Conservation (phyloP, 164 flowering plant species). For the Buxus sempervirens region DNA sequence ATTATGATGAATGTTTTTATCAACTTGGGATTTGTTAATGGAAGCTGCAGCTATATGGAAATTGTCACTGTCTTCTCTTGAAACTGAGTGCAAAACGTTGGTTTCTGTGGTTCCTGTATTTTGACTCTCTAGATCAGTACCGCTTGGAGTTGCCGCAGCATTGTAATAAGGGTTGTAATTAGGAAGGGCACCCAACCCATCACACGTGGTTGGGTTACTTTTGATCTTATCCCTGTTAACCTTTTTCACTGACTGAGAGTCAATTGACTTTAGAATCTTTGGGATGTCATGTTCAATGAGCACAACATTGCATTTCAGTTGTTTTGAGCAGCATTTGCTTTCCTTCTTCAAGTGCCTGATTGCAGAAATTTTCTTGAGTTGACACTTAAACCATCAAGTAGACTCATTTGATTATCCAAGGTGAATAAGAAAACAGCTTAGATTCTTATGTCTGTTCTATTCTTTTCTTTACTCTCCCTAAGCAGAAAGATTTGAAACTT, state of each 20-base stretch:
- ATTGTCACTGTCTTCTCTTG: constrained; percentile 14
- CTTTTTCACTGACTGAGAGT: constrained; percentile 4
- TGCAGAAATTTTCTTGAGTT: background rate
- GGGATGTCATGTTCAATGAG: constrained; percentile 33
- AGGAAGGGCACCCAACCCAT: constrained; percentile 14
- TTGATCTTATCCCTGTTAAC: background rate
- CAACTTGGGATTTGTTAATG: background rate
- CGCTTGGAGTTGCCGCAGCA: constrained; percentile 15
- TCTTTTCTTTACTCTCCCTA: background rate
- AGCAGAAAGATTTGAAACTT: background rate
- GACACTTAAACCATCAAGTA: background rate
- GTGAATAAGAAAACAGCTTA: no score
- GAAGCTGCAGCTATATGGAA: constrained; percentile 7
- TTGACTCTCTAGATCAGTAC: constrained; percentile 20
- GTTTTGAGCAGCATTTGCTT: constrained; percentile 24
- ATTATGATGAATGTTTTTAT: constrained; percentile 8
- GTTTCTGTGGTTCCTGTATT: constrained; percentile 11
- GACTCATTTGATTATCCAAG: background rate
- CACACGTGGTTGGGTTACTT: constrained; percentile 9
- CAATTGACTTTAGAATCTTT: constrained; percentile 21
- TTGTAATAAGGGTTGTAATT: background rate
- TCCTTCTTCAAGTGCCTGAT: constrained; percentile 34
- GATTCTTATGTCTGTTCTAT: background rate
- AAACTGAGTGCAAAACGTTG: constrained; percentile 12
- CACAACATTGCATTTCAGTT: constrained; percentile 28